Conservation (phyloP, 1,284 basidiomycete species). For the Sphaerobolus stellatus region DNA sequence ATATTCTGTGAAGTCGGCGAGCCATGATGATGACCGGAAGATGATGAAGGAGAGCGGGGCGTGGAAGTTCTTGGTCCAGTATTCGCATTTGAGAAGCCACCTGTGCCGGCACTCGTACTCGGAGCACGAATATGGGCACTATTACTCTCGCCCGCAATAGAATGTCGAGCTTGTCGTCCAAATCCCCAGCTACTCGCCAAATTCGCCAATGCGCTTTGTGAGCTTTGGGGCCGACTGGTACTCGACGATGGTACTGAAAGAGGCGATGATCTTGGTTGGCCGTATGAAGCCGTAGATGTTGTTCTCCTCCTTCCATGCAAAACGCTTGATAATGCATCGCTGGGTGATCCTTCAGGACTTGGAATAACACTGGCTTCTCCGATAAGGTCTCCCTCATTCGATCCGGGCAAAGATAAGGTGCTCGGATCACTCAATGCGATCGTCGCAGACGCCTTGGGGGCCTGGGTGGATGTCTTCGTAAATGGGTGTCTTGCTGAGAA, state of each 20-base stretch:
- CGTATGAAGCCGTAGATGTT: constrained; percentile 10
- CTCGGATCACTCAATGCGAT: constrained; percentile 8
- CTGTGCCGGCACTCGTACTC: no score
- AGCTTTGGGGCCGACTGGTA: constrained; percentile 1
- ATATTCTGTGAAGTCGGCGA: no score
- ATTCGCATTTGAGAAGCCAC: no score
- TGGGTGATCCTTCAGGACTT: constrained; percentile 14
- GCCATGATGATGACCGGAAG: no score
- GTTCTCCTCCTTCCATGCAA: constrained; percentile 10
- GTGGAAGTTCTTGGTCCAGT: no score
- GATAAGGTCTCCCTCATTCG: not conserved
- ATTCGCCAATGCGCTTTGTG: constrained; percentile 50
- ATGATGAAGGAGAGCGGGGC: no score
- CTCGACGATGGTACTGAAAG: not conserved
- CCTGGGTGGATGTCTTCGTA: constrained; percentile 1
- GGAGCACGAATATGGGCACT: no score
- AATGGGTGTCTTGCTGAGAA: constrained; percentile 8
- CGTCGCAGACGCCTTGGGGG: not conserved
- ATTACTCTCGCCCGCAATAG: no score
- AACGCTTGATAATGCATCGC: constrained; percentile 14
- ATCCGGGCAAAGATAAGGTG: not conserved
- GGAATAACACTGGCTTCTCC: constrained; percentile 4
- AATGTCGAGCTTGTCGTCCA: no score
- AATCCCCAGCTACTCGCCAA: constrained; percentile 67
- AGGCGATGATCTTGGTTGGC: not conserved